These are phyloP conservation scores for Sporisorium exsertum DNA, from an alignment of 1,284 basidiomycete species.

Conservation along the genomic window DNA sequence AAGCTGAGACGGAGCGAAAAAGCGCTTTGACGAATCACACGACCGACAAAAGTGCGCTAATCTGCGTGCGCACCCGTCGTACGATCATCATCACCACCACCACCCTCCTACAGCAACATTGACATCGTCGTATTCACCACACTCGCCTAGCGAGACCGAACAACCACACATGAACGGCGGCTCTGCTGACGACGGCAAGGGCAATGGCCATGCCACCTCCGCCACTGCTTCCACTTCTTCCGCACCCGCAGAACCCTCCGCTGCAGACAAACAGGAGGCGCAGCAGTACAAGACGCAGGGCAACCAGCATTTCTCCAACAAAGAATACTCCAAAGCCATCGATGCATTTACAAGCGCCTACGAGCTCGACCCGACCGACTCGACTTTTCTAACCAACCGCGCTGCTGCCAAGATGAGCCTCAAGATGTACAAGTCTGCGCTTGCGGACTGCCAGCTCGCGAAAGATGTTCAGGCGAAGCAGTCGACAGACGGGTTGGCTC, in stretches of 20 bases:
- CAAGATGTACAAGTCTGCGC: constrained; percentile 79
- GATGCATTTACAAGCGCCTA: constrained; percentile 60
- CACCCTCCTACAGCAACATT: constrained; percentile 10
- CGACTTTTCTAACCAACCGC: constrained; percentile 84
- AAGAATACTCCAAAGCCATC: constrained; percentile 64
- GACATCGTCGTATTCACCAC: constrained; percentile 21
- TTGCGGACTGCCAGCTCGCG: constrained; percentile 83
- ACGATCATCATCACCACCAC: not conserved
- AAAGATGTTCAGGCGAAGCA: constrained; percentile 74
- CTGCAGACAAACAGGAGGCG: constrained; percentile 39
- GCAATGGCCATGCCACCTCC: not conserved
- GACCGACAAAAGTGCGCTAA: constrained; percentile 5
- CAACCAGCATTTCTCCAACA: constrained; percentile 62
- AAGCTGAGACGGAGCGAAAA: not conserved
- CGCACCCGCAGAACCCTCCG: constrained; percentile 14
- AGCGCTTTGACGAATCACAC: constrained; percentile 11
- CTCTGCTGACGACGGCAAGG: not conserved
- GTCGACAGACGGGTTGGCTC: constrained; percentile 30
- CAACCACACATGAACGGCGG: constrained; percentile 2
- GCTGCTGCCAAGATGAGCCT: constrained; percentile 86
- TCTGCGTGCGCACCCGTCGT: too few species aligned
- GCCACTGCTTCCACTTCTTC: not conserved
- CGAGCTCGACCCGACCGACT: constrained; percentile 77
- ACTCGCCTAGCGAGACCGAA: constrained; percentile 9
- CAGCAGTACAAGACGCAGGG: constrained; percentile 66